A percentile compares a stretch with the other conserved stretches of the same genome.
These are phyloP conservation scores for Whalleya microplaca DNA, from an alignment of 2,329 filamentous ascomycete genomes.

Conservation along the genomic window DNA sequence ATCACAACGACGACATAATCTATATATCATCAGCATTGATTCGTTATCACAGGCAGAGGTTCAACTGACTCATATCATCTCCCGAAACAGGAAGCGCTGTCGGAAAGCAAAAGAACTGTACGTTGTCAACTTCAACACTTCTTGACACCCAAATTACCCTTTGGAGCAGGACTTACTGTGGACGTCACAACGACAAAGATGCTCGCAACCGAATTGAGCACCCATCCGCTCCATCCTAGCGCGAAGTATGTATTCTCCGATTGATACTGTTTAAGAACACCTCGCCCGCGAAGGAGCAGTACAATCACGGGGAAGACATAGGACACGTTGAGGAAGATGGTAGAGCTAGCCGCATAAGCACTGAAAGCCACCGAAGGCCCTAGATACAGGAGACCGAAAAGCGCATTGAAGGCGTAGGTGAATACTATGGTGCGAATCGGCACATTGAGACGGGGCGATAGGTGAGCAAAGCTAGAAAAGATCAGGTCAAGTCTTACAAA, in stretches of 20 bases:
- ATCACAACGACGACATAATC: slow-evolving; percentile 44
- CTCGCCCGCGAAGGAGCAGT: slow-evolving; percentile 42
- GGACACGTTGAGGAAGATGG: slow-evolving; percentile 50
- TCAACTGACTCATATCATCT: slow-evolving; percentile 37
- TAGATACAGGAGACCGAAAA: slow-evolving; percentile 51
- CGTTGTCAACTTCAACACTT: slow-evolving; percentile 1
- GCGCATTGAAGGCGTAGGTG: slow-evolving; percentile 46
- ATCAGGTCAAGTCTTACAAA: not conserved
- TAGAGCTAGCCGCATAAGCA: slow-evolving; percentile 49
- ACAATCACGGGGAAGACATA: slow-evolving; percentile 48
- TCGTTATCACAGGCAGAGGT: not conserved
- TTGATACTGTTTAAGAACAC: slow-evolving; percentile 34
- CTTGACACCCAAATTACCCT: not conserved
- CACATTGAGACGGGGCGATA: slow-evolving; percentile 44
- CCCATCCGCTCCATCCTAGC: slow-evolving; percentile 36
- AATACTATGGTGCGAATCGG: slow-evolving; percentile 46
- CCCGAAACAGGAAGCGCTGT: slow-evolving; percentile 33
- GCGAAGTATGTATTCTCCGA: slow-evolving; percentile 33
- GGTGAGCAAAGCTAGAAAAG: slow-evolving; percentile 37
- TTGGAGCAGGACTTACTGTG: slow-evolving; percentile 33
- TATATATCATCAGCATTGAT: slow-evolving; percentile 13
- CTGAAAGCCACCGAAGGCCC: slow-evolving; percentile 51
- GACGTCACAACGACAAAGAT: slow-evolving; percentile 45
- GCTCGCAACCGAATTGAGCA: slow-evolving; percentile 38
- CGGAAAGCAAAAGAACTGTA: slow-evolving; percentile 41